These are phyloP conservation scores for Claviceps pazoutovae DNA, from an alignment of 2,329 filamentous ascomycete genomes.

Conservation along the genomic window DNA sequence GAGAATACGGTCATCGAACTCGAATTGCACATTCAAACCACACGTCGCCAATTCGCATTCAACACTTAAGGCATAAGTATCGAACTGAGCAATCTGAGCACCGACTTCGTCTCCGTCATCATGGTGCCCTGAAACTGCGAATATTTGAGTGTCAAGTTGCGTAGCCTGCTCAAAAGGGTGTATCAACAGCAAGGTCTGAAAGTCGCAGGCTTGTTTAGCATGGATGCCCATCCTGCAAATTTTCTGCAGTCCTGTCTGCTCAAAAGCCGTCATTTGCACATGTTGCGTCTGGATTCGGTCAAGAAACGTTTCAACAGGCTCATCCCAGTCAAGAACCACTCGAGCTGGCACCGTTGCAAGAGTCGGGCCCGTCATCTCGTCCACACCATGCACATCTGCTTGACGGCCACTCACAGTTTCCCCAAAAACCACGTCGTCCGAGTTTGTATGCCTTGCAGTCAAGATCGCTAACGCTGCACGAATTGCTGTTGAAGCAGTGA, in stretches of 20 bases:
- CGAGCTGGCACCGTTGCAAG: constrained; percentile 15
- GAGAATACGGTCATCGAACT: neutral
- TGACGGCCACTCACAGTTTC: constrained; percentile 14
- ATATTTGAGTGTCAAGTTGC: neutral
- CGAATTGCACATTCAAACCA: neutral
- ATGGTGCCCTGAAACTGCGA: neutral
- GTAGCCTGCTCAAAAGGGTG: neutral
- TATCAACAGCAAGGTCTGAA: constrained; percentile 8
- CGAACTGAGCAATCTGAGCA: neutral
- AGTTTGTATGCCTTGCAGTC: constrained; percentile 21
- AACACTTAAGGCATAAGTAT: constrained; percentile 1
- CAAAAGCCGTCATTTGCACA: constrained; percentile 13
- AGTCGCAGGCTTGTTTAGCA: constrained; percentile 7
- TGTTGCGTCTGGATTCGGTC: constrained; percentile 11
- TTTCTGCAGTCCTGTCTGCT: constrained; percentile 15
- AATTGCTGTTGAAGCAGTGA: constrained; percentile 12
- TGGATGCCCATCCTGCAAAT: constrained; percentile 11
- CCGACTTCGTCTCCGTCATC: neutral
- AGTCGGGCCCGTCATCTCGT: constrained; percentile 14
- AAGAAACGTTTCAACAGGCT: constrained; percentile 5
- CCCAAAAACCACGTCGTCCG: constrained; percentile 18
- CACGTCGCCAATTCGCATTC: constrained; percentile 1
- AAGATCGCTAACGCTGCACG: constrained; percentile 19
- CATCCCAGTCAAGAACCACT: constrained; percentile 6
- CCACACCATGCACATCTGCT: constrained; percentile 13